Conservation (phyloP, 139 green algal genomes). For the Coelastrella sp. region DNA sequence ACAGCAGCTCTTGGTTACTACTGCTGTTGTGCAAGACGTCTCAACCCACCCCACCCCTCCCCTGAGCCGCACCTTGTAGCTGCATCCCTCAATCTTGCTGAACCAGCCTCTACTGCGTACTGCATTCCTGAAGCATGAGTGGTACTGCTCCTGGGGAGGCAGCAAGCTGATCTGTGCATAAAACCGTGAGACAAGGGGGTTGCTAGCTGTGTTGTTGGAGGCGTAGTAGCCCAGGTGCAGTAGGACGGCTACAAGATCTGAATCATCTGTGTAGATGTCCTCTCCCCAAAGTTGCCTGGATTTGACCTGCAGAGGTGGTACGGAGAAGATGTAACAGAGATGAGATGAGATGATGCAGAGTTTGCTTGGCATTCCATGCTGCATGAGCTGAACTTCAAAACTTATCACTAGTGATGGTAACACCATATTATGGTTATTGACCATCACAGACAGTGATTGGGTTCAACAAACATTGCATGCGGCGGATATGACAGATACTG, state of each 20-base stretch:
- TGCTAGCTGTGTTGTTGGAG: conserved; percentile 53
- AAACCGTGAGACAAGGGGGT: conserved; percentile 35
- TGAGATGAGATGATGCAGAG: no score
- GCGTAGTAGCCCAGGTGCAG: conserved; percentile 95
- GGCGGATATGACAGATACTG: no score
- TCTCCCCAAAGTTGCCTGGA: conserved; percentile 95
- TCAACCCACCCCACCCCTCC: no score
- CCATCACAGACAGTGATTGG: no score
- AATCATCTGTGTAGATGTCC: conserved; percentile 94
- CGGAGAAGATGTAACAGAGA: background rate
- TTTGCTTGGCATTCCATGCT: no score
- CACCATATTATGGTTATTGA: no score
- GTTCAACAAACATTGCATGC: no score
- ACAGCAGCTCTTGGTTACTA: no score
- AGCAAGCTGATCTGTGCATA: conserved; percentile 54
- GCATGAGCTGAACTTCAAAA: no score
- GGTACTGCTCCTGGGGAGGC: conserved; percentile 73
- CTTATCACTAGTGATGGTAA: no score
- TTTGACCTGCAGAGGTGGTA: conserved; percentile 86
- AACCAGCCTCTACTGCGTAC: conserved; percentile 83
- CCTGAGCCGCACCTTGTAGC: conserved; percentile 76
- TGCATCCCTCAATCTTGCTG: conserved; percentile 68
- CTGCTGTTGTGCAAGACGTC: no score
- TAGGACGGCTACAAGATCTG: conserved; percentile 94
- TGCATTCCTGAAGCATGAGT: conserved; percentile 82